Conservation (phyloP, 495 filamentous ascomycete genomes). For the Penicillium mononematosum region DNA sequence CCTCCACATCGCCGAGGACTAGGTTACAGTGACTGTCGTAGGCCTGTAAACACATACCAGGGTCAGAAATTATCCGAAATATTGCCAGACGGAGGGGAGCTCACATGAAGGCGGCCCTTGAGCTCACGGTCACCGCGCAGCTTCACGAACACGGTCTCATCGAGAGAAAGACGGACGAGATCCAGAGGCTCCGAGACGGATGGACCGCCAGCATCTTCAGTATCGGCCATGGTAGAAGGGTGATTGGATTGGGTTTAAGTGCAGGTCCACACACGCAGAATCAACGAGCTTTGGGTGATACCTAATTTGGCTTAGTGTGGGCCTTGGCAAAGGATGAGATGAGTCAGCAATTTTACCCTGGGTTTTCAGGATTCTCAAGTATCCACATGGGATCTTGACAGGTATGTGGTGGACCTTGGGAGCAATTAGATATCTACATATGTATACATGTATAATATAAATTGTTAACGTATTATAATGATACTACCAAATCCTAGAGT, state of each 20-base stretch:
- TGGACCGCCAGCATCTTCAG: conserved; percentile 57
- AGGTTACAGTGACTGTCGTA: conserved; percentile 99
- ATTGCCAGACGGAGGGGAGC: conserved; percentile 26
- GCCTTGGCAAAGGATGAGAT: not conserved
- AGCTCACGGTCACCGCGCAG: conserved; percentile 92
- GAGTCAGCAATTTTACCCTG: conserved; percentile 26
- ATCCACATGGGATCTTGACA: conserved; percentile 9
- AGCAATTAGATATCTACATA: not conserved
- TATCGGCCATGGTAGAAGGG: conserved; percentile 62
- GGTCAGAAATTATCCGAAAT: conserved; percentile 13
- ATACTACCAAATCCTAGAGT: not conserved
- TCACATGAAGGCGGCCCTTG: conserved; percentile 89
- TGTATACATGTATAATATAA: not conserved
- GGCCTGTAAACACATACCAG: conserved; percentile 57
- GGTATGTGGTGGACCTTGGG: not conserved
- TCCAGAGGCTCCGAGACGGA: conserved; percentile 87
- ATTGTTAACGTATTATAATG: not conserved
- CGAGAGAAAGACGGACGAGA: conserved; percentile 87
- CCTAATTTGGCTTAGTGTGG: conserved; percentile 23
- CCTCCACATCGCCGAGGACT: conserved; percentile 95
- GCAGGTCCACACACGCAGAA: conserved; percentile 15
- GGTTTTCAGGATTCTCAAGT: conserved; percentile 11
- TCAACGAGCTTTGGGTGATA: conserved; percentile 22
- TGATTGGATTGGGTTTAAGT: conserved; percentile 1
- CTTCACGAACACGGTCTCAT: conserved; percentile 97